These are phyloP conservation scores for Umbelopsis sp. DNA, from an alignment of 192 early-diverging fungal genomes.

Conservation along the genomic window DNA sequence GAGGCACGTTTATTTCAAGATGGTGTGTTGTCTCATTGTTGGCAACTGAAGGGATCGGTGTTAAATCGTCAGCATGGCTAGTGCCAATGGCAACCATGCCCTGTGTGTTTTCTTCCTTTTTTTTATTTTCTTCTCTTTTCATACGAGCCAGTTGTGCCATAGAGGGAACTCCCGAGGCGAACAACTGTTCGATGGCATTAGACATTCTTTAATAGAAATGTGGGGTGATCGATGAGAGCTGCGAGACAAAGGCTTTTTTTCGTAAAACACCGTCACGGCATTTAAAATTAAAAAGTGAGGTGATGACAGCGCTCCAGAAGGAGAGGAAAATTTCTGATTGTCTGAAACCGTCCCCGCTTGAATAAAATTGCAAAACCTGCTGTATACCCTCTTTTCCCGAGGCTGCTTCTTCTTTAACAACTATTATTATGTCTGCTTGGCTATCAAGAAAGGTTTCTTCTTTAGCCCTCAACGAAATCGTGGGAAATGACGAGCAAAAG, in stretches of 20 bases:
- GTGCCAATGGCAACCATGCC: too few species aligned
- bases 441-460: slow-evolving; percentile 12
- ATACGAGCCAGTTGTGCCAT: slow-evolving; percentile 6
- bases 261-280: not conserved
- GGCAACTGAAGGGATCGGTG: too few species aligned
- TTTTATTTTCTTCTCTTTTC: not conserved
- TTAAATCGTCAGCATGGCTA: too few species aligned
- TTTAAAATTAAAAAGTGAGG: too few species aligned
- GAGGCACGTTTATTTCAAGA: too few species aligned
- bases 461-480: slow-evolving; percentile 25
- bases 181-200: not conserved
- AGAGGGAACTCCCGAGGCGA: slow-evolving; percentile 3
- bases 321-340: not conserved
- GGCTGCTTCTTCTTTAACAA: not conserved
- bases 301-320: too few species aligned
- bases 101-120: not conserved
- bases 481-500: slow-evolving; percentile 49
- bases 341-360: not conserved
- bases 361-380: too few species aligned
- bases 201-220: not conserved
- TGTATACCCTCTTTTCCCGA: too few species aligned
- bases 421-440: slow-evolving; percentile 1
- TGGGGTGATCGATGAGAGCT: too few species aligned
- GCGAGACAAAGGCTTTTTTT: too few species aligned
- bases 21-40: too few species aligned